Percentiles rank a stretch among this genome's conserved stretches.
Conservation (phyloP, 768 basidiomycete species). For the Plicaturopsis crispa region DNA sequence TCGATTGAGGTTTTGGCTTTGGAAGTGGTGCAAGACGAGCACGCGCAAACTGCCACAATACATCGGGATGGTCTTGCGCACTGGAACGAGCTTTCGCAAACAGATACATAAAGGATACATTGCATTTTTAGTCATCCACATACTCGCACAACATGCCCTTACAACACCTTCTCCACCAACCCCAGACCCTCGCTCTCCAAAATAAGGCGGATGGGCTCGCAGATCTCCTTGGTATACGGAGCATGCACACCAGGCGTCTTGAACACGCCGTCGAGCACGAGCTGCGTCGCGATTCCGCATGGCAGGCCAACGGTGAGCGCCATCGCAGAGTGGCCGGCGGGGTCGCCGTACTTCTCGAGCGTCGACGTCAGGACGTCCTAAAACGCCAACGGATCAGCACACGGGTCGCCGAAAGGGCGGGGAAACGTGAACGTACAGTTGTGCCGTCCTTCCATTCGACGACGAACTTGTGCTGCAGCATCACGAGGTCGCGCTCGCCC, state of each 20-base stretch:
- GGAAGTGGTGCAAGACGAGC: too few species aligned
- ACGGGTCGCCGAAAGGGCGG: background rate
- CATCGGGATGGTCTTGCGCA: too few species aligned
- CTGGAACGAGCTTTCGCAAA: too few species aligned
- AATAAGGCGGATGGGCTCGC: conserved; percentile 59
- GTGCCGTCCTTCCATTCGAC: conserved; percentile 84
- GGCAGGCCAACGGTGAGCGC: conserved; percentile 87
- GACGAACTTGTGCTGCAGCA: conserved; percentile 97
- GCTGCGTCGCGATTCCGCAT: conserved; percentile 88
- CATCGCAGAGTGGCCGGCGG: conserved; percentile 83
- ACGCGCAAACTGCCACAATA: too few species aligned
- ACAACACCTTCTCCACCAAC: conserved; percentile 62
- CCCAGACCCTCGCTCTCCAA: conserved; percentile 74
- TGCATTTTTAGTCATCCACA: too few species aligned
- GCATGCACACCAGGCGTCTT: conserved; percentile 72
- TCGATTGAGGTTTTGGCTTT: too few species aligned
- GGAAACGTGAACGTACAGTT: conserved; percentile 32
- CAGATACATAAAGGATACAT: too few species aligned
- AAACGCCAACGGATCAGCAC: conserved; percentile 4
- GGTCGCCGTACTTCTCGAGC: conserved; percentile 80
- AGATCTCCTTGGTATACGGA: conserved; percentile 83
- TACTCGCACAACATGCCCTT: too few species aligned
- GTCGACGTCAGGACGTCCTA: conserved; percentile 88
- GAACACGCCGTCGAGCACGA: conserved; percentile 83
- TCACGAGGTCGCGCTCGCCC: conserved; percentile 92